Evolutionary conservation across 352 stramenopile genomes (phyloP).

Genomic region (Peronosclerospora sorghi): DNA sequence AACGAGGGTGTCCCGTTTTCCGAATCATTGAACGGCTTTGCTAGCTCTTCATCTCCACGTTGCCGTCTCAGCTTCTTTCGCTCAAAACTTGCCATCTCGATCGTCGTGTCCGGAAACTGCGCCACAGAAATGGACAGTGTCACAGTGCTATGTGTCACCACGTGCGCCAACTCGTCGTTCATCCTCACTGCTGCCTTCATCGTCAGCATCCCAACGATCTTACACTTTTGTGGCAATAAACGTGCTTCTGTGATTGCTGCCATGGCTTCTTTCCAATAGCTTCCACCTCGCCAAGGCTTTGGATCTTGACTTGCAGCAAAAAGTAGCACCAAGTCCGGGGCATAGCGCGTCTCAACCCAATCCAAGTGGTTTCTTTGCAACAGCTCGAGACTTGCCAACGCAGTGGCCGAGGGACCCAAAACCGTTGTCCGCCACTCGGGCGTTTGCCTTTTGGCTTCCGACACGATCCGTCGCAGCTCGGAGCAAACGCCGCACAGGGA

Average conservation of each 20-base stretch:
- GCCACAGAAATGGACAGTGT: slow-evolving; percentile 28
- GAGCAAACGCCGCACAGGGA: slow-evolving; percentile 23
- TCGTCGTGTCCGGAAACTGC: slow-evolving; percentile 30
- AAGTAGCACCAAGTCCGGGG: slow-evolving; percentile 31
- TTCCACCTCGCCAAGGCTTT: slow-evolving; percentile 21
- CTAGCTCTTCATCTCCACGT: slow-evolving; percentile 20
- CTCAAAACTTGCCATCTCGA: slow-evolving; percentile 40
- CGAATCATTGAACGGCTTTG: slow-evolving; percentile 22
- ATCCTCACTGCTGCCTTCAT: slow-evolving; percentile 21
- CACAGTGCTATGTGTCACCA: slow-evolving; percentile 7
- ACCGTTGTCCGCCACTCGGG: slow-evolving; percentile 33
- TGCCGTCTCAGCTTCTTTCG: slow-evolving; percentile 37
- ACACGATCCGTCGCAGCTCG: slow-evolving; percentile 15
- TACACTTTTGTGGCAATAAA: slow-evolving; percentile 29
- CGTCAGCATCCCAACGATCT: slow-evolving; percentile 28
- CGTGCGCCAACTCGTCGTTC: background rate
- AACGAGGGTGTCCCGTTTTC: slow-evolving; percentile 24
- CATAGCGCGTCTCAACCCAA: slow-evolving; percentile 24
- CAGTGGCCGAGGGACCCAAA: slow-evolving; percentile 13
- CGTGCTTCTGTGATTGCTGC: slow-evolving; percentile 21
- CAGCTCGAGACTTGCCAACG: slow-evolving; percentile 23
- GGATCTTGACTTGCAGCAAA: slow-evolving; percentile 18
- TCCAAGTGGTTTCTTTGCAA: slow-evolving; percentile 22
- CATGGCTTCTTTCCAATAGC: slow-evolving; percentile 29
- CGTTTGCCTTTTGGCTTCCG: slow-evolving; percentile 8